Base-by-base conservation (phyloP, 768 basidiomycete species). In the Epithele typhae region DNA sequence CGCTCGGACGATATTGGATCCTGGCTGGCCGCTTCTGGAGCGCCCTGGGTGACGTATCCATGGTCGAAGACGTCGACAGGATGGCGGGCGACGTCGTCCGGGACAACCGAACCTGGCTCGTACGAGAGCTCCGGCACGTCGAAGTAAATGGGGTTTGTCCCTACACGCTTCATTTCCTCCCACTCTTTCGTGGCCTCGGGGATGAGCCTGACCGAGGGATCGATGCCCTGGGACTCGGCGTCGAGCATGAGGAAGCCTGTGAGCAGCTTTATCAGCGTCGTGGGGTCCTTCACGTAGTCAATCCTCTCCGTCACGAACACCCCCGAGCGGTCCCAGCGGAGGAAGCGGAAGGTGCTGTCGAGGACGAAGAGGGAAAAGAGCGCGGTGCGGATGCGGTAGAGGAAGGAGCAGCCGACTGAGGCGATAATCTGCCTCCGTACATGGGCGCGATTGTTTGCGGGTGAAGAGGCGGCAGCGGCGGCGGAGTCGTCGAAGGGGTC, bases 321-420 rank as follows among this genome's bases (percentile, higher is more conserved):
- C 6, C 46, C 46, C 5, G 46, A 48, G 5, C 46, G 23, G 25
- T 41, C 46, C 40, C 40, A 48, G 12, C 34, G 22, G 40, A 48
- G 12, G 3, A 24, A 24, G 21, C 46, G 46, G 25, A 43, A 41
- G 4, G 25, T 17, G 12, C 15, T 11, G 12, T 33, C 40, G 35
- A 19, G 37, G 45, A 46, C 23, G 25, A 46, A 27, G 1, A 46
- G 30, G 9, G 30, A 23, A 22, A 37, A 40, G 30, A 40, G 22
- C 1, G 30, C 37, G 15, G 21, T 33, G 21, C 45, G 45, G 9
- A 39, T 37, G 15, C 40, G 45, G 30, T 40, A 46, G 5, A 23
- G 15, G 38, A 46, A 46, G 25, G 22, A 21, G 37, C 30, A 14
- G 6, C 25, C 15, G 14, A 34, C 43, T 21, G 35, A 25, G 22